Evolutionary conservation across 2,329 filamentous ascomycete genomes (phyloP).

Genomic region (Penicillium corylophilum): DNA sequence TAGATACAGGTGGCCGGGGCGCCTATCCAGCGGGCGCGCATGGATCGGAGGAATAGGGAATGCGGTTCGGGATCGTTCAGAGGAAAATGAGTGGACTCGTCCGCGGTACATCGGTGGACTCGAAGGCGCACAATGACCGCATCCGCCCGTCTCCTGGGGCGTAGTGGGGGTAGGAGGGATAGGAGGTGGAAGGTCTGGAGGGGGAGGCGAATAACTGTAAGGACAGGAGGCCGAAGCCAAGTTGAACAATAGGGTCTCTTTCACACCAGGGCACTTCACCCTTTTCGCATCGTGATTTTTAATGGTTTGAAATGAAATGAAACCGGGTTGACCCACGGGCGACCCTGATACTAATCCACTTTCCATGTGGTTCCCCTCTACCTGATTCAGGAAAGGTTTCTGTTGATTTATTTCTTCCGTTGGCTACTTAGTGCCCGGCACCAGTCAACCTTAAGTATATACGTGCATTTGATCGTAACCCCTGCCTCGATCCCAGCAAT

Average conservation of each 20-base stretch:
- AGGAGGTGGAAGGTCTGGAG: not conserved
- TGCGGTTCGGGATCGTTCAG: conserved; percentile 7
- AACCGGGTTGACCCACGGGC: conserved; percentile 18
- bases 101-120: conserved; percentile 35
- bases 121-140: conserved; percentile 27
- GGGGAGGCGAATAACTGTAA: conserved; percentile 11
- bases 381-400: too few relatives aligned
- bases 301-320: conserved; percentile 7
- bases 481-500: not conserved
- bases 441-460: not conserved
- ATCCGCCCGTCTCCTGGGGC: conserved; percentile 23
- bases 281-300: not conserved
- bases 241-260: not conserved
- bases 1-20: conserved; percentile 20
- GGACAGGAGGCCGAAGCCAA: conserved; percentile 5
- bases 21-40: conserved; percentile 26
- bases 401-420: not conserved
- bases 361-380: not conserved
- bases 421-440: not conserved
- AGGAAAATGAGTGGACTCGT: conserved; percentile 27
- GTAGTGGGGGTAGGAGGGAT: conserved; percentile 12
- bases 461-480: not conserved
- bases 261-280: not conserved
- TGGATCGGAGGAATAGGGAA: conserved; percentile 8
- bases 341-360: conserved; percentile 13